These are phyloP conservation scores for Plasmodium falciparum DNA, from an alignment of 169 alveolate species.

Conservation along the genomic window DNA sequence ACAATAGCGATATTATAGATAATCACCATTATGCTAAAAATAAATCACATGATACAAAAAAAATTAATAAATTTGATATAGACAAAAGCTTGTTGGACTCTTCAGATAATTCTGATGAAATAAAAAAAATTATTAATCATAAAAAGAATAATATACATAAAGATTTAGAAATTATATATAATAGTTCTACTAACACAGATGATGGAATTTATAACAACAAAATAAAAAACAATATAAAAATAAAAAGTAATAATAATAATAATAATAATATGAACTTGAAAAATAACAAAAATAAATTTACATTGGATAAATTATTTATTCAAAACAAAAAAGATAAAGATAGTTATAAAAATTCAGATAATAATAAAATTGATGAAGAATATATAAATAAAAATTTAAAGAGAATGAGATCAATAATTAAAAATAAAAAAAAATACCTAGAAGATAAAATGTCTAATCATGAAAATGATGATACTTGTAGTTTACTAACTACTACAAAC, in stretches of 20 bases:
- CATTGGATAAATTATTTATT: slow-evolving; percentile 37
- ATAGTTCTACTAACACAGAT: not conserved
- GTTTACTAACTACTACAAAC: slow-evolving; percentile 14
- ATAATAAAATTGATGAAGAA: slow-evolving; percentile 8
- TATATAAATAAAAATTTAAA: slow-evolving; percentile 53
- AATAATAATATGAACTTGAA: not conserved
- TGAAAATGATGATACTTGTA: slow-evolving; percentile 26
- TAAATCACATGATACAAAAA: not conserved
- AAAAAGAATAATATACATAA: slow-evolving; percentile 11
- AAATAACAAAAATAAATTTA: slow-evolving; percentile 35
- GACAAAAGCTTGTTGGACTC: no score
- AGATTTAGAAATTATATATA: slow-evolving; percentile 33
- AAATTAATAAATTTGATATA: not conserved
- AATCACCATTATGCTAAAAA: no score
- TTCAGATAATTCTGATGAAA: slow-evolving; percentile 32
- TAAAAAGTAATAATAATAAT: not conserved
- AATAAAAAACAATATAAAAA: not conserved
- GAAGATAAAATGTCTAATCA: slow-evolving; percentile 6
- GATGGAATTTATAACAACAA: no score
- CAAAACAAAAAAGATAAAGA: slow-evolving; percentile 5
- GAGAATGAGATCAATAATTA: slow-evolving; percentile 26
- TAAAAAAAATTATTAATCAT: slow-evolving; percentile 24
- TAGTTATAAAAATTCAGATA: slow-evolving; percentile 1
- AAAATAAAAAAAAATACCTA: slow-evolving; percentile 39
- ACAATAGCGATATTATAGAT: no score